These are phyloP conservation scores for Cerioporus squamosus DNA, from an alignment of 1,284 basidiomycete species.

Conservation along the genomic window DNA sequence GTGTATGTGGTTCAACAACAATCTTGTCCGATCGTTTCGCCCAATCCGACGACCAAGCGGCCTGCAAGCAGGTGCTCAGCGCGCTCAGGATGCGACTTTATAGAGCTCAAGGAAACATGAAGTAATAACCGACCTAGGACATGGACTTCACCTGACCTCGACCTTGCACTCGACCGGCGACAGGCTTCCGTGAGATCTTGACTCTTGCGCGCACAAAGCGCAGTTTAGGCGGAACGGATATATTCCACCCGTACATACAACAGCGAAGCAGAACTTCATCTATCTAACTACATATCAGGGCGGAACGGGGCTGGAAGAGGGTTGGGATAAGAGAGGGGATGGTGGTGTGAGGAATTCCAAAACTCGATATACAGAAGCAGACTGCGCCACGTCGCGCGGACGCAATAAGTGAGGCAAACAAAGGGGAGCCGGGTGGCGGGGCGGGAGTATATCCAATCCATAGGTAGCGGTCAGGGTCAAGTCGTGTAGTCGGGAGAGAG, in stretches of 20 bases:
- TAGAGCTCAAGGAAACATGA: no score
- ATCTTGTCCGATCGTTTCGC: no score
- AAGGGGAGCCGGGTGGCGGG: neutral
- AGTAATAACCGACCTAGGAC: no score
- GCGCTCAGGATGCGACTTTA: no score
- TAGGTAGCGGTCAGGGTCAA: neutral
- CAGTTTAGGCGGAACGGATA: constrained; percentile 5
- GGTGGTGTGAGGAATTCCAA: neutral
- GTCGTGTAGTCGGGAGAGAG: neutral
- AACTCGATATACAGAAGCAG: constrained; percentile 6
- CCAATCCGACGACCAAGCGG: no score
- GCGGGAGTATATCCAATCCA: constrained; percentile 9
- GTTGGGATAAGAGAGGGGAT: neutral
- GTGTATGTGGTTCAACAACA: no score
- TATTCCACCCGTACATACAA: constrained; percentile 20
- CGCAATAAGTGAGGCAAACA: constrained; percentile 9
- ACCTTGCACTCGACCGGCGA: no score
- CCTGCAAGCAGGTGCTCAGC: no score
- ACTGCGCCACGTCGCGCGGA: constrained; percentile 11
- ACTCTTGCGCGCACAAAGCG: no score
- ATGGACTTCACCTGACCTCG: no score
- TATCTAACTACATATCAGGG: constrained; percentile 9
- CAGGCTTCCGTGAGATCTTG: no score
- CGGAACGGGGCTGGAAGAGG: neutral
- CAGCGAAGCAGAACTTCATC: neutral